Conservation (phyloP, 345 rosid genomes). For the Moringa oleifera region DNA sequence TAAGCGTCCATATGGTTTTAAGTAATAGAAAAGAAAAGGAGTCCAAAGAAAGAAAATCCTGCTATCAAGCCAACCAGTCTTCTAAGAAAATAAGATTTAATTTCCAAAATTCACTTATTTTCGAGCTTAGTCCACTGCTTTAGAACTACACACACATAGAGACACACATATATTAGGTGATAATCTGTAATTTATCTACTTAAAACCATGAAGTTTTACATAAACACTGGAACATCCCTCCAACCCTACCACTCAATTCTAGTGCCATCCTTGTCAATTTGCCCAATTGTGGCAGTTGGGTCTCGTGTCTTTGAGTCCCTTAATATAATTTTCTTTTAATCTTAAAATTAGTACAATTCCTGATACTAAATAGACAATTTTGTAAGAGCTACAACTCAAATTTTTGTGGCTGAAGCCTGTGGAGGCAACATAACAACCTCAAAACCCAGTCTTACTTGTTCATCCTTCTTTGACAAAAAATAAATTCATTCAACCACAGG, state of each 20-base stretch:
- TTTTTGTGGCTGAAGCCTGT: neutral
- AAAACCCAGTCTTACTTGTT: neutral
- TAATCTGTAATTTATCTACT: neutral
- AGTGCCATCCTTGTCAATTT: neutral
- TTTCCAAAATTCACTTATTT: neutral
- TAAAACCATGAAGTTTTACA: neutral
- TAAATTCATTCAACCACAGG: neutral
- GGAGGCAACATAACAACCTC: neutral
- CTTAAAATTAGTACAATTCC: constrained; percentile 3
- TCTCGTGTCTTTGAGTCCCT: neutral
- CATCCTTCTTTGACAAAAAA: neutral
- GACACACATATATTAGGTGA: neutral
- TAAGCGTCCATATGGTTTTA: neutral
- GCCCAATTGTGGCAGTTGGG: neutral
- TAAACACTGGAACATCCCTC: too few relatives aligned
- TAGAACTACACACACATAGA: too few relatives aligned
- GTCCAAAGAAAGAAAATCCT: neutral
- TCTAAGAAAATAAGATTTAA: too few relatives aligned
- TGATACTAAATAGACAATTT: neutral
- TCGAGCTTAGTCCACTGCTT: too few relatives aligned
- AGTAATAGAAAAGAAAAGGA: neutral
- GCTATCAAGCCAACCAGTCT: neutral
- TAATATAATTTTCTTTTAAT: too few relatives aligned
- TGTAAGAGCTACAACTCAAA: neutral
- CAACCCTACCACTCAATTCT: neutral